Evolutionary conservation across 2,329 filamentous ascomycete species (phyloP).

Genomic region (Cladosporium halotolerans): DNA sequence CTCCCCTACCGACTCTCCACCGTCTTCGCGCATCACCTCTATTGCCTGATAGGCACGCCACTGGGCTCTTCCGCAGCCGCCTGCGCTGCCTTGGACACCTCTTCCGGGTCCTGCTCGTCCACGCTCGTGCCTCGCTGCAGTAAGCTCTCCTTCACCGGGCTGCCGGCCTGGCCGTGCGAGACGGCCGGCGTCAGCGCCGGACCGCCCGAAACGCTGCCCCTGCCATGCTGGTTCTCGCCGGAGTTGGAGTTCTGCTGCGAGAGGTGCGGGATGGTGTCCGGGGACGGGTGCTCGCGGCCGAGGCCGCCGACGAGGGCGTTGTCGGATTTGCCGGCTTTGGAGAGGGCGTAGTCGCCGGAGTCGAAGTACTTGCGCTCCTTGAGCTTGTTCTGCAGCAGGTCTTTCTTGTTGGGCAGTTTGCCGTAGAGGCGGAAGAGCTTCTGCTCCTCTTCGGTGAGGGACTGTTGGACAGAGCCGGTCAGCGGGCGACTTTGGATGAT

Average conservation of each 20-base stretch:
- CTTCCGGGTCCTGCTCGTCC: constrained; percentile 47
- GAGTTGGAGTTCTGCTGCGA: constrained; percentile 24
- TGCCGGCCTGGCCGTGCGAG: constrained; percentile 56
- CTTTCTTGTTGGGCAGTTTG: constrained; percentile 93
- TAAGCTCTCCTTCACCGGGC: constrained; percentile 88
- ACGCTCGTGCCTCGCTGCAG: constrained; percentile 75
- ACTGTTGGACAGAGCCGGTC: constrained; percentile 47
- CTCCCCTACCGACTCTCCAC: too few relatives aligned
- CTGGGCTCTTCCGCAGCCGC: constrained; percentile 12
- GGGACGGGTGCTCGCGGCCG: constrained; percentile 81
- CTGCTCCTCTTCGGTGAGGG: constrained; percentile 89
- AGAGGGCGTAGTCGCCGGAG: constrained; percentile 89
- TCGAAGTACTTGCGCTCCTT: constrained; percentile 99
- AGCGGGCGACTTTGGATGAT: not conserved
- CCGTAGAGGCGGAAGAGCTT: constrained; percentile 94
- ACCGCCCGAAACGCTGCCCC: constrained; percentile 13
- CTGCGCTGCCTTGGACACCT: constrained; percentile 22
- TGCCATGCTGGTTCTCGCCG: constrained; percentile 12
- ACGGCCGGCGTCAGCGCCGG: constrained; percentile 35
- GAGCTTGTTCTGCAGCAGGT: constrained; percentile 94
- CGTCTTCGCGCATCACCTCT: not conserved
- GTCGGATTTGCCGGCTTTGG: constrained; percentile 91
- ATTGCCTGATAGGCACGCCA: constrained; percentile 19
- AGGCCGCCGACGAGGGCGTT: constrained; percentile 81
- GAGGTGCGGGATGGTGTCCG: constrained; percentile 35